Evolutionary conservation across 441 rosid species (phyloP), one percentile per base, ranked within the genome.

Genomic region (Biscutella laevigata): DNA sequence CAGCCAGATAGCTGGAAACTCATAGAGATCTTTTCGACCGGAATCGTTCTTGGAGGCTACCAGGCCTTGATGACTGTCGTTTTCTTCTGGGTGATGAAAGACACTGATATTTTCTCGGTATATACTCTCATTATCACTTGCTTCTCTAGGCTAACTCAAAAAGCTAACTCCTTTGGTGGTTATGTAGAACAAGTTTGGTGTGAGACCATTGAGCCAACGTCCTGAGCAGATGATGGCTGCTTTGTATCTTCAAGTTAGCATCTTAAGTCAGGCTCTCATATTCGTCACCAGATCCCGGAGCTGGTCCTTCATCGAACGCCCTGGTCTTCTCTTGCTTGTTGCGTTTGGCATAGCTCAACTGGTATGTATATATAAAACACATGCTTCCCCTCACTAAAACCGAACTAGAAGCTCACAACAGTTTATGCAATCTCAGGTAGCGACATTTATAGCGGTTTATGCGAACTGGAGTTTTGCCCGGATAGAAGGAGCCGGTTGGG

Each of bases 1-100:
- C 72, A 10, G 62, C 97, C 97, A 24, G 94, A 86, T 59, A 82
- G 94, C 73, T 86, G 97, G 97, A 86, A 86, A 62, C 83, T 89
- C 7, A 74, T 66, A 33, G 95, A 89, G 61, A 89, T 84, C 32
- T 86, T 89, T 48, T 64, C 80, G 9, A 79, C 97, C 7, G 91
- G 95, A 5, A 4, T 80, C 8, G 97, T 89, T 45, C 88, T 86
- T 40, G 97, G 97, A 66, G 81, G 81, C 29, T 89, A 86, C 71
- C n/a, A 78, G 74, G 95, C 94, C 13, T 66, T 89, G 13, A 81
- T 84, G 95, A 86, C 95, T 0, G 86, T 89, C 1, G 0, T 82
- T 41, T 86, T 89, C 74, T 89, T 89, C 68, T 86, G 88, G 94
- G 76, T 68, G 1, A 80, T 85, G 86, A 62, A 26, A 42, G 82